Evolutionary conservation across 1,139 yeast genomes (phyloP).

Genomic region (Diutina pseudorugosa): DNA sequence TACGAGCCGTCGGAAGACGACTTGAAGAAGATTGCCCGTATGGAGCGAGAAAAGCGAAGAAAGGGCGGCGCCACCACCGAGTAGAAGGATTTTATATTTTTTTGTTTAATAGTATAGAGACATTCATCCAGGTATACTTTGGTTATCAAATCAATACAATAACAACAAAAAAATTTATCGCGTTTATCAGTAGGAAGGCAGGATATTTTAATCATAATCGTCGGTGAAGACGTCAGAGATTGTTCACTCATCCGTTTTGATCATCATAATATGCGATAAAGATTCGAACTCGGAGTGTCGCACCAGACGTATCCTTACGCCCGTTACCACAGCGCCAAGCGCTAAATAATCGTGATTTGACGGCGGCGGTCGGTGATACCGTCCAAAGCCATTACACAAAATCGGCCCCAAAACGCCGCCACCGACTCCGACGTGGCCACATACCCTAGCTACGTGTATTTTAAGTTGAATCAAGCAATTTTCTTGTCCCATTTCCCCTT

Average conservation of each 20-base stretch:
- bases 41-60: conserved; percentile 18
- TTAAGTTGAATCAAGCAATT: no score
- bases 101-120: neutral
- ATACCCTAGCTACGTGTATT: no score
- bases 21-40: conserved; percentile 55
- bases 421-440: no score
- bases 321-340: neutral
- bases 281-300: neutral
- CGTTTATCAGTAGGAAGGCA: conserved; percentile 4
- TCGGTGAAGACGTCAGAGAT: conserved; percentile 4
- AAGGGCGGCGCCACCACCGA: neutral
- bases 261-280: conserved; percentile 1
- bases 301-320: neutral
- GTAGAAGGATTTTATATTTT: neutral
- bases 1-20: conserved; percentile 91
- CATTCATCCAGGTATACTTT: neutral
- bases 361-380: neutral
- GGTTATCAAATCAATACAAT: neutral
- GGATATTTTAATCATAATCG: conserved; percentile 3
- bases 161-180: neutral
- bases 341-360: neutral
- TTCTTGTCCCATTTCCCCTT: no score
- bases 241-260: conserved; percentile 4
- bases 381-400: neutral
- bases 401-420: no score